phyloP scores from a whole-genome alignment of 768 basidiomycete species.

The Lactarius quietus region DNA sequence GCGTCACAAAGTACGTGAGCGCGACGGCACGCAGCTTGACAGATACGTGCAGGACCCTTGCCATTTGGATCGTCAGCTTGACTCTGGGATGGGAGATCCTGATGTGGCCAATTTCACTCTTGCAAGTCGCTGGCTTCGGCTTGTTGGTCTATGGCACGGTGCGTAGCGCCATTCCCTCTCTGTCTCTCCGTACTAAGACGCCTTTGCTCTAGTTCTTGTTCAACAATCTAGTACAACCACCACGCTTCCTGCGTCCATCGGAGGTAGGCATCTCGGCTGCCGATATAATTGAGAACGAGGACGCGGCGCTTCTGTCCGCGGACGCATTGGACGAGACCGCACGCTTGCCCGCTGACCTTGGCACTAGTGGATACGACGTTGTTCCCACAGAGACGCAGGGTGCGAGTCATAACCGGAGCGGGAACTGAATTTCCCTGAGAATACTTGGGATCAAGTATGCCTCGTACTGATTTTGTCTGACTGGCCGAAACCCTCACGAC shows the following conservation, averaged over 20 bases:
- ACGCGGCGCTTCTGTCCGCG: constrained; percentile 48
- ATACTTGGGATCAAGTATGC: background rate
- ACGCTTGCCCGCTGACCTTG: constrained; percentile 74
- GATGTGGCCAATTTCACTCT: constrained; percentile 71
- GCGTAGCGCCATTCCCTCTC: constrained; percentile 29
- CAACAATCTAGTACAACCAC: constrained; percentile 76
- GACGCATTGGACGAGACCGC: constrained; percentile 80
- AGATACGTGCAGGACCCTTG: constrained; percentile 91
- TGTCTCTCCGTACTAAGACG: constrained; percentile 11
- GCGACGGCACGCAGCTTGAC: constrained; percentile 90
- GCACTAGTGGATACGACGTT: constrained; percentile 82
- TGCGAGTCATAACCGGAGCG: constrained; percentile 19
- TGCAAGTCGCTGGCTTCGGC: constrained; percentile 83
- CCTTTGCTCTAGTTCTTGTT: constrained; percentile 65
- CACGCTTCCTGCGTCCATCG: constrained; percentile 54
- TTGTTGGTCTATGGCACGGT: constrained; percentile 92
- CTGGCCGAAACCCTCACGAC: background rate
- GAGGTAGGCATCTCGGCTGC: constrained; percentile 27
- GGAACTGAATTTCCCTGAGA: constrained; percentile 2
- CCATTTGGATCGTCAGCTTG: constrained; percentile 94
- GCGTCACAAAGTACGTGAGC: constrained; percentile 89
- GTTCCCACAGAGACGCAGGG: constrained; percentile 40
- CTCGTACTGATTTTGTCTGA: background rate
- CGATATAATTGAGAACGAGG: constrained; percentile 29
- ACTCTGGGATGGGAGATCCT: constrained; percentile 88